Base-by-base conservation (phyloP, 164 flowering plant species). In the Tetrastigma voinierianum region DNA sequence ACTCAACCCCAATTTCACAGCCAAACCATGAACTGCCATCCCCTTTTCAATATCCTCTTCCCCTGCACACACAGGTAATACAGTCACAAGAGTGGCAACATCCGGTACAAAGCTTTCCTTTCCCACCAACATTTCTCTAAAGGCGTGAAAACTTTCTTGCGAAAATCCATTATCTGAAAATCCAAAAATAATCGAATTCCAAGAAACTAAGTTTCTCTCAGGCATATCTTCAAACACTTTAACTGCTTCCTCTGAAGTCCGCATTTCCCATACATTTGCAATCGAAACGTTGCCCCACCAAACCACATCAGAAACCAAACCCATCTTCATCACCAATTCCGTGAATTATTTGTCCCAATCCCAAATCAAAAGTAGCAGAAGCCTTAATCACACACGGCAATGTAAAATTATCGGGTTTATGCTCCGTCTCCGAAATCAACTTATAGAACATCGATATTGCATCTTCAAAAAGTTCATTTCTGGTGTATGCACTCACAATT, bases 351-450 rank as follows among this genome's bases (percentile, higher is more conserved):
- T 61, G 21, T 11, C 80, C 80, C 15, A 76, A 66, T 12, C 65
- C 64, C 23, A 44, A 67, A 47, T 73, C 45, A 49, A 69, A 44
- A 70, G 21, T 48, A 43, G 67, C 66, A 62, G 80, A 79, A 25
- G 82, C 82, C 76, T 76, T 79, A 51, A 79, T 70, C 59, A 79
- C 77, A 51, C 79, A 73, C 44, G 82, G 79, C 32, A 79, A 25
- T 32, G 82, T 79, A 68, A 85, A 90, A 72, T 83, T 78, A 77
- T 88, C 88, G 0, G 93, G 96, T 63, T 13, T 62, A 66, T 80
- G 67, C 13, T 67, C 83, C 0, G 81, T 59, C 1, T 2, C 65
- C 32, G 71, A 63, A 21, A 84, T 46, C 76, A 90, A 58, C 58
- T 84, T 76, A 61, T 66, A 48, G 68, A 90, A 90, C 69, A 80